Base-by-base conservation (phyloP, 179 eudicot species). In the Patellifolia procumbens region DNA sequence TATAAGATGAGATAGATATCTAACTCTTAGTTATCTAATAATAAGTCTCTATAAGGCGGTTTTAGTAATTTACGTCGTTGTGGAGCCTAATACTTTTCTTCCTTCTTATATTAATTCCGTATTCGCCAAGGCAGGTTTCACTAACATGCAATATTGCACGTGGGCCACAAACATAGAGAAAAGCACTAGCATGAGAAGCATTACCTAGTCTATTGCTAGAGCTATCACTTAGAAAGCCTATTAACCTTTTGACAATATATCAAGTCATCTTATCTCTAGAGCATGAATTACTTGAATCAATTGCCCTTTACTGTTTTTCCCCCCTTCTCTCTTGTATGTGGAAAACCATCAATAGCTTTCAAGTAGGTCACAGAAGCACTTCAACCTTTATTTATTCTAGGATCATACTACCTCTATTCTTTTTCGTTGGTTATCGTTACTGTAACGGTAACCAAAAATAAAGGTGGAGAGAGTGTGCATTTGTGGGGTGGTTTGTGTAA, bases 161-260 rank as follows among this genome's bases (percentile, higher is more conserved):
- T 78, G 63, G 78, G 63, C 62, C 81, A 77, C 48, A 16, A 61
- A 80, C 71, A 67, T 22, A 73, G 73, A 32, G 70, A n/a, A 66
- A 76, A 76, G 77, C 61, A 77, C 49, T 59, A 46, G 69, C 79
- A 80, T 80, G 20, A 70, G 53, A 70, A 73, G 34, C 59, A 69
- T 52, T 26, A 63, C 29, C 61, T 17, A 52, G 61, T 29, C 22
- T 32, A 53, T 64, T 32, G 59, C 73, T 72, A 7, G 69, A 61
- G 68, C 5, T 52, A 28, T 51, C n/a, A 71, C 74, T 43, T 16
- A 34, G 66, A 53, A 32, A 46, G 59, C 72, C 68, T 8, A 58
- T 29, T 62, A 52, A 43, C 29, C 56, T 17, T 69, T 71, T 71
- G 76, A 76, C 80, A 76, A 15, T 67, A 20, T 46, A 59, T 52